Evolutionary conservation across 768 basidiomycete species (phyloP), one percentile per base, ranked within the genome.

Genomic region (Agrocybe praecox): DNA sequence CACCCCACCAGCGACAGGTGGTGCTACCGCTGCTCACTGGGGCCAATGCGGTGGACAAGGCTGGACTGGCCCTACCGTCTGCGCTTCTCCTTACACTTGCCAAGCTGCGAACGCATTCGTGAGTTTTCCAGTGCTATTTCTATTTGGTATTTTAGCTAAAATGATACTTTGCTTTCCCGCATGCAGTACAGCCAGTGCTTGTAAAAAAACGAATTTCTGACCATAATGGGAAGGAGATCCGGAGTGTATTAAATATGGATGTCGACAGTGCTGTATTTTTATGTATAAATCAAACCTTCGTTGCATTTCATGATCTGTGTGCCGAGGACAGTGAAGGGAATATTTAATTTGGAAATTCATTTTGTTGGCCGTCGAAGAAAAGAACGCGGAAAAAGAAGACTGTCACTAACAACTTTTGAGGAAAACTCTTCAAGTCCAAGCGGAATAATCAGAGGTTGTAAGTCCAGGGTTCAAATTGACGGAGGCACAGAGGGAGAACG

Each of bases 41-140:
- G 63, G 58, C 14, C 65, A 67, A 47, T 67, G 65, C 42, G 65
- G 65, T 47, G 65, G 65, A 12, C 53, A 54, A 29, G 65, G 65
- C 18, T 67, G 59, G 59, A 62, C 60, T 17, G 65, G 65, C 7
- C 56, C 65, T 7, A 63, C 62, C 50, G 55, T 54, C 6, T 64
- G 62, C 22, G 62, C 57, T 24, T 34, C 62, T 17, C 59, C 59
- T 33, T 64, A 55, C 57, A 64, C 62, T 12, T 64, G 62, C 58
- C 46, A 64, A 32, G 62, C 49, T 4, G 11, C 57, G n/a, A 64
- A 61, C 46, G 43, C 62, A 26, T 64, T 54, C 40, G 56, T 64
- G 48, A 53, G 57, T 58, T 21, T 18, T 9, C 18, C 34, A n/a
- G n/a, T n/a, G n/a, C n/a, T n/a, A n/a, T 11, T 18, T 23, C 0